Conservation (phyloP, 2,329 filamentous ascomycete genomes). For the Colletotrichum sp. region DNA sequence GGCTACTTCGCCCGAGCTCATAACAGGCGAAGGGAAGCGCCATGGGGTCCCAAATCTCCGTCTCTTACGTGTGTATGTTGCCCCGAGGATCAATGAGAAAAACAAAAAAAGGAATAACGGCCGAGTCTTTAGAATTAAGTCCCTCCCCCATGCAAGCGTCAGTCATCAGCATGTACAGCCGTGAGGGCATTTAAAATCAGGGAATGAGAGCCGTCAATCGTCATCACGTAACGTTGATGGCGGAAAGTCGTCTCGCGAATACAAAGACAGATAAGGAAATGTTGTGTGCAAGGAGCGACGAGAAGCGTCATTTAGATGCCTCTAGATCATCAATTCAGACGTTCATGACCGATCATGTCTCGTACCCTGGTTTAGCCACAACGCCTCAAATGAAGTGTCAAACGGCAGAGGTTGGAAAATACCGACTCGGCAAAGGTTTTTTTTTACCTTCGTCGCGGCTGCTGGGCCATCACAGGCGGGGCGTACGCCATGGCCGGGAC, state of each 20-base stretch:
- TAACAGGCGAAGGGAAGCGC: slow-evolving; percentile 8
- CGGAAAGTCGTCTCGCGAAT: slow-evolving; percentile 33
- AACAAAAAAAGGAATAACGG: slow-evolving; percentile 16
- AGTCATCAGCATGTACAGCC: slow-evolving; percentile 50
- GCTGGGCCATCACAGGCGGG: slow-evolving; percentile 47
- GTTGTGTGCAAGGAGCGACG: slow-evolving; percentile 16
- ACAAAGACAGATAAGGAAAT: slow-evolving; percentile 26
- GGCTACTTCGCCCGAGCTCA: slow-evolving; percentile 9
- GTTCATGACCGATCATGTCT: slow-evolving; percentile 12
- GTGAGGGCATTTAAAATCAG: slow-evolving; percentile 36
- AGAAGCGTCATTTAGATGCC: not conserved
- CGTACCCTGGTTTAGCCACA: slow-evolving; percentile 1
- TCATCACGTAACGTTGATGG: slow-evolving; percentile 32
- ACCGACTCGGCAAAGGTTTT: not conserved
- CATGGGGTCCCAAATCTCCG: not conserved
- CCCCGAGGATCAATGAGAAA: not conserved
- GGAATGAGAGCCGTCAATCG: slow-evolving; percentile 41
- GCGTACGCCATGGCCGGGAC: slow-evolving; percentile 55
- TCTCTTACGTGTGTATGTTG: slow-evolving; percentile 19
- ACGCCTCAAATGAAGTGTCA: slow-evolving; percentile 16
- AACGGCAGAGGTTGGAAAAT: not conserved
- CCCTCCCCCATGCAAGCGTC: slow-evolving; percentile 43
- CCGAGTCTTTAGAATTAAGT: slow-evolving; percentile 24
- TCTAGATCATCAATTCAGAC: slow-evolving; percentile 6
- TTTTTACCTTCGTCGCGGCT: slow-evolving; percentile 40